Conservation (phyloP, 2,329 filamentous ascomycete genomes). For the Pseudocercospora eumusae region DNA sequence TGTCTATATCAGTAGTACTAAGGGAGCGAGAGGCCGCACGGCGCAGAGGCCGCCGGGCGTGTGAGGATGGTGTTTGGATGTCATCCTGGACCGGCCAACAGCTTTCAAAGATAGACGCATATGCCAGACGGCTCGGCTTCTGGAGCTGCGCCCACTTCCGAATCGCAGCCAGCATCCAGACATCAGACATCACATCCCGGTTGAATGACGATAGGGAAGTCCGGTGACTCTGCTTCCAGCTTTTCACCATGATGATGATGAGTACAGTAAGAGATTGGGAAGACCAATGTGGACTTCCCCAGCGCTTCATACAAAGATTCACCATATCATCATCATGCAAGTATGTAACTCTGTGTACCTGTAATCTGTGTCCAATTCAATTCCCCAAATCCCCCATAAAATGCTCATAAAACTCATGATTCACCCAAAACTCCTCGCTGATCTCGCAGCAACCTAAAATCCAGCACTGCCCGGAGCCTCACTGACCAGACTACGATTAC, state of each 20-base stretch:
- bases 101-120: not conserved
- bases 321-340: not conserved
- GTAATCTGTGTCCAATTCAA: constrained; percentile 5
- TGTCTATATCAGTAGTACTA: not conserved
- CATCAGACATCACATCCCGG: no score
- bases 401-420: constrained; percentile 15
- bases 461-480: constrained; percentile 29
- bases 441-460: constrained; percentile 20
- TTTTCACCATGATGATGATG: not conserved
- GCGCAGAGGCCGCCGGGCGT: constrained; percentile 1
- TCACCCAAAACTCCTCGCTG: constrained; percentile 5
- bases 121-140: not conserved
- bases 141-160: constrained; percentile 10
- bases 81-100: constrained; percentile 1
- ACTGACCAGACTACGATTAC: constrained; percentile 38
- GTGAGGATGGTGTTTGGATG: constrained; percentile 6
- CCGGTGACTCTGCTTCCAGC: not conserved
- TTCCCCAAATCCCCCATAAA: constrained; percentile 9
- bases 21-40: not conserved
- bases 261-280: constrained; percentile 6
- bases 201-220: constrained; percentile 5
- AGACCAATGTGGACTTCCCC: no score
- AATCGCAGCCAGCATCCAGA: constrained; percentile 5
- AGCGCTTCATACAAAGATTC: not conserved
- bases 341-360: not conserved